These are phyloP conservation scores for Apostasia ramifera DNA, from an alignment of 106 monocot species.

Conservation along the genomic window DNA sequence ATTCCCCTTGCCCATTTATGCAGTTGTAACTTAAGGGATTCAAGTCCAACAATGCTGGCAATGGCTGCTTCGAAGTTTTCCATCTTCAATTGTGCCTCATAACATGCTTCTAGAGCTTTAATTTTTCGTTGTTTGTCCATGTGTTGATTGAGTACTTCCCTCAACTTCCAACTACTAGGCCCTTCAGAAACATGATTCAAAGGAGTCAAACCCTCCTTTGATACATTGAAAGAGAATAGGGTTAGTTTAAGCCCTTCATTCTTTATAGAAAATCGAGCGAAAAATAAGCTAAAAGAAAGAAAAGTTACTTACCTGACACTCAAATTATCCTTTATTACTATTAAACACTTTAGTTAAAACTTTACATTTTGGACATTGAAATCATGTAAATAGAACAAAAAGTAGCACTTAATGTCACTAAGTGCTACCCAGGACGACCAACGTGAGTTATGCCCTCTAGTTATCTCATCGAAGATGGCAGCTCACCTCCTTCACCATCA, in stretches of 20 bases:
- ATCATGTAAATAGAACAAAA: too few relatives aligned
- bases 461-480: too few relatives aligned
- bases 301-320: too few relatives aligned
- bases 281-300: not conserved
- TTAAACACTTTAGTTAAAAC: too few relatives aligned
- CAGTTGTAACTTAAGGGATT: conserved; percentile 67
- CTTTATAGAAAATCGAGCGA: not conserved
- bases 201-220: conserved; percentile 74
- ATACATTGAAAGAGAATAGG: not conserved
- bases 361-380: too few relatives aligned
- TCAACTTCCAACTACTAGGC: conserved; percentile 36
- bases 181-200: conserved; percentile 54
- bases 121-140: conserved; percentile 57
- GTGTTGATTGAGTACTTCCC: conserved; percentile 42
- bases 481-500: too few relatives aligned
- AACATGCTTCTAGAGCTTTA: conserved; percentile 51
- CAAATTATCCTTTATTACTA: too few relatives aligned
- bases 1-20: conserved; percentile 86
- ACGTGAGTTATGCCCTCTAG: too few relatives aligned
- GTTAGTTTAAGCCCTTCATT: not conserved
- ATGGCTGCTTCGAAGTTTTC: conserved; percentile 70
- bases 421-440: too few relatives aligned
- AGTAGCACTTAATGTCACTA: too few relatives aligned
- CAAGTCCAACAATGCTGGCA: conserved; percentile 68
- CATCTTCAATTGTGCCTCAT: conserved; percentile 60